These are phyloP conservation scores for Panicum virgatum DNA, from an alignment of 202 grass and related monocot genomes.

Conservation along the genomic window DNA sequence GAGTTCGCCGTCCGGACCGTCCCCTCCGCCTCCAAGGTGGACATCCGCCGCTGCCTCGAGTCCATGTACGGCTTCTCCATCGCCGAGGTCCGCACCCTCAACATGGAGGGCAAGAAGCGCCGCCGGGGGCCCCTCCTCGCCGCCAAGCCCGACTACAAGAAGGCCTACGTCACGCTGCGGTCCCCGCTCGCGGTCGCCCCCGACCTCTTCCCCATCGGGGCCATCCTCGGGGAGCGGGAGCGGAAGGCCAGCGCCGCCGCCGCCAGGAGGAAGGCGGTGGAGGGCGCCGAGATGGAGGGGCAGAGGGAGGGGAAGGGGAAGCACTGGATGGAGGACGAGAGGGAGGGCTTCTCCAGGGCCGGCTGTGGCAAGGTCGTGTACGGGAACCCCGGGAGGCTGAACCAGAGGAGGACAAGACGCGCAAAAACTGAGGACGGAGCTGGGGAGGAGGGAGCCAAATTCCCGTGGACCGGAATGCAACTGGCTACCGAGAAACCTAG, in stretches of 20 bases:
- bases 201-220: constrained; percentile 79
- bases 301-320: constrained; percentile 53
- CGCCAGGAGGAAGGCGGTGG: constrained; percentile 51
- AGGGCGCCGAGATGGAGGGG: constrained; percentile 52
- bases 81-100: constrained; percentile 85
- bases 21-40: constrained; percentile 94
- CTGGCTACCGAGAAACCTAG: constrained; percentile 50
- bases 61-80: constrained; percentile 86
- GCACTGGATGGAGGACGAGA: constrained; percentile 87
- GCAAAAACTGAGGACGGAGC: constrained; percentile 1
- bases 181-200: constrained; percentile 69
- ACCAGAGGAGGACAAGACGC: constrained; percentile 34
- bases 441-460: constrained; percentile 47
- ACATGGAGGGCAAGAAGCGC: constrained; percentile 91
- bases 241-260: constrained; percentile 64
- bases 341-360: constrained; percentile 50
- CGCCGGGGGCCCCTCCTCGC: constrained; percentile 56
- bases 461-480: constrained; percentile 57
- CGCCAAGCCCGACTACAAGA: constrained; percentile 94
- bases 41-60: constrained; percentile 90
- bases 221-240: constrained; percentile 65
- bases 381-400: constrained; percentile 53
- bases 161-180: constrained; percentile 87
- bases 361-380: constrained; percentile 58
- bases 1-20: constrained; percentile 87